phyloP scores from a whole-genome alignment of 305 asterid genomes.

The Salvia sclarea region DNA sequence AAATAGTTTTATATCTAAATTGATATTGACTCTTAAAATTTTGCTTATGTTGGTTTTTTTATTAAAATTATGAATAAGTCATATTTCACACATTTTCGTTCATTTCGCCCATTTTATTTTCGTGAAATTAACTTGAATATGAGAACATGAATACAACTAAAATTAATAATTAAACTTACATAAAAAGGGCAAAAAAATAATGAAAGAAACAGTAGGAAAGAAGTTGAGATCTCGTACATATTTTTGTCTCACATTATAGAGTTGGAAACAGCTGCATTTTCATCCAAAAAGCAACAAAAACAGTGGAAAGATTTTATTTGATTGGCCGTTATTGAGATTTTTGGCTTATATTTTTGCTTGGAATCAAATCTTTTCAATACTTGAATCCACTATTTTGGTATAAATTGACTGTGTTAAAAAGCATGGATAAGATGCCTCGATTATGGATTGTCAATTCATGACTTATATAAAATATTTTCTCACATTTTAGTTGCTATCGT shows the following conservation, averaged over 20 bases:
- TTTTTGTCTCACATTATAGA: background rate
- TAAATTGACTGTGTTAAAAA: background rate
- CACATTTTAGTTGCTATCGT: background rate
- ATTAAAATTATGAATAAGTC: too few species aligned
- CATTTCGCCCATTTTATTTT: background rate
- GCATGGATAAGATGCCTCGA: slow-evolving; percentile 7
- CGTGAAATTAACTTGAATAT: background rate
- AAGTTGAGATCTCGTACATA: background rate
- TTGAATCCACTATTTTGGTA: background rate
- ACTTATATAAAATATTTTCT: background rate
- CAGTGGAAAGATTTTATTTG: background rate
- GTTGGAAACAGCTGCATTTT: background rate
- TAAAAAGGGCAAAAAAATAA: background rate
- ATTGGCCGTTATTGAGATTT: background rate
- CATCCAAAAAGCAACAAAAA: background rate
- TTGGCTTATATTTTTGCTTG: background rate
- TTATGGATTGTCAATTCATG: background rate
- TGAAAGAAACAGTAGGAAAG: background rate
- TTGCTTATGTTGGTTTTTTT: too few species aligned
- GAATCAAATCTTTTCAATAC: background rate
- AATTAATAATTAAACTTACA: too few species aligned
- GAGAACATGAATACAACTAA: background rate
- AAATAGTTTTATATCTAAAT: too few species aligned
- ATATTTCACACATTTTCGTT: background rate
- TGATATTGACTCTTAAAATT: too few species aligned